A percentile compares a stretch with the other conserved stretches of the same genome.
phyloP scores from a whole-genome alignment of 208 protist species.

The Trypanosoma melophagium region DNA sequence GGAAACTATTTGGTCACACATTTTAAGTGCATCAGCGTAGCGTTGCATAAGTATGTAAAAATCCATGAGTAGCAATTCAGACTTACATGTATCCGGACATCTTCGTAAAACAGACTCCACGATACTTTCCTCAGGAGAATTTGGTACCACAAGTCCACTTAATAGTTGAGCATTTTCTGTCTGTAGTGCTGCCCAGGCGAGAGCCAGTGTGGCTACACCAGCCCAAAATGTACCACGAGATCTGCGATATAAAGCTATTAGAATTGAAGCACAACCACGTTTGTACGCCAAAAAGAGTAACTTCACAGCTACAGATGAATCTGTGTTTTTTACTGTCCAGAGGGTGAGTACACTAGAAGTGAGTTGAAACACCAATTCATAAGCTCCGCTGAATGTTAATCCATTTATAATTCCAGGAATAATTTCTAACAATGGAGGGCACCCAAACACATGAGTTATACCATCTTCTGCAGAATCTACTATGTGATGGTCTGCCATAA shows the following conservation, averaged over 20 bases:
- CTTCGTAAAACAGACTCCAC: slow-evolving; percentile 57
- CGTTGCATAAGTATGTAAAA: slow-evolving; percentile 73
- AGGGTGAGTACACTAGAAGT: slow-evolving; percentile 37
- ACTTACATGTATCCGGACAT: slow-evolving; percentile 2
- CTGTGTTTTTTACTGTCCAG: slow-evolving; percentile 30
- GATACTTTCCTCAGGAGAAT: slow-evolving; percentile 40
- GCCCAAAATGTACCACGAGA: slow-evolving; percentile 28
- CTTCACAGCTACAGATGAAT: slow-evolving; percentile 45
- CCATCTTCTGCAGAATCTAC: slow-evolving; percentile 28
- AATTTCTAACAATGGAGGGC: slow-evolving; percentile 39
- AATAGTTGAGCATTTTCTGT: slow-evolving; percentile 39
- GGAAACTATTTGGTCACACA: slow-evolving; percentile 41
- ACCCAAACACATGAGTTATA: slow-evolving; percentile 22
- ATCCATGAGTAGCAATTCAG: slow-evolving; percentile 46
- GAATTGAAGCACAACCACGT: slow-evolving; percentile 32
- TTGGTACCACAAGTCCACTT: slow-evolving; percentile 51
- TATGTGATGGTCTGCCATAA: slow-evolving; percentile 55
- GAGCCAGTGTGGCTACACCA: slow-evolving; percentile 45
- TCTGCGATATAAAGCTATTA: slow-evolving; percentile 52
- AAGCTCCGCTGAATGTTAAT: slow-evolving; percentile 44
- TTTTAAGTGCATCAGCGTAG: slow-evolving; percentile 60
- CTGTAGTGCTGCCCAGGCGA: slow-evolving; percentile 49
- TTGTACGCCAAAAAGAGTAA: slow-evolving; percentile 65
- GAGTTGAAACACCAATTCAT: slow-evolving; percentile 53
- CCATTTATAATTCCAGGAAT: slow-evolving; percentile 55